A percentile compares a stretch with the other conserved stretches of the same genome.
These are phyloP conservation scores for Trypethelium eluteriae DNA, from an alignment of 495 filamentous ascomycete genomes.

Conservation along the genomic window DNA sequence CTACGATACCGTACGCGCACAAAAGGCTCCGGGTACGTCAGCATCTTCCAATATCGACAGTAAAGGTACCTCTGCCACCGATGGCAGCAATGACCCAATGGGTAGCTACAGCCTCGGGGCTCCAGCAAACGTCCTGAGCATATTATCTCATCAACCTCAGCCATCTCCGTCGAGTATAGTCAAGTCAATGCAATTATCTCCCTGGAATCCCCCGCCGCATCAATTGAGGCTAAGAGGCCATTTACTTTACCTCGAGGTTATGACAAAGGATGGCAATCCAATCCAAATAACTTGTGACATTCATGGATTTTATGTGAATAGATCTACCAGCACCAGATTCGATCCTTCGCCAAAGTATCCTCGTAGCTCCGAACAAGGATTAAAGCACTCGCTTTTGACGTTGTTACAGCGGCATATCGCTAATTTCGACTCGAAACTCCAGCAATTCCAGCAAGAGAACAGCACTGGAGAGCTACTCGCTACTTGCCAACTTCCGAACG, in stretches of 20 bases:
- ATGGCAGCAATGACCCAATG: slow-evolving; percentile 1
- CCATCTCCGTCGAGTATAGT: slow-evolving; percentile 73
- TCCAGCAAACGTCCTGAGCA: slow-evolving; percentile 55
- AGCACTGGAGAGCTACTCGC: slow-evolving; percentile 77
- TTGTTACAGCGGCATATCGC: slow-evolving; percentile 72
- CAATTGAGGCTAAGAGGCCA: slow-evolving; percentile 85
- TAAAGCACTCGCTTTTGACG: slow-evolving; percentile 78
- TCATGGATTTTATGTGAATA: slow-evolving; percentile 94
- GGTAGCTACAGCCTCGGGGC: slow-evolving; percentile 62
- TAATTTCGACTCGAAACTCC: slow-evolving; percentile 68
- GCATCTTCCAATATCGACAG: not conserved
- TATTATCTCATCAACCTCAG: slow-evolving; percentile 54
- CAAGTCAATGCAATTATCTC: slow-evolving; percentile 77
- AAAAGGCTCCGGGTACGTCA: too few species aligned
- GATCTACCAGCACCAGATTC: slow-evolving; percentile 81
- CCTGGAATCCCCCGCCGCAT: slow-evolving; percentile 95
- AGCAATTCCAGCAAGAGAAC: slow-evolving; percentile 68
- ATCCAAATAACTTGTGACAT: slow-evolving; percentile 88
- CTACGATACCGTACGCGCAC: slow-evolving; percentile 59
- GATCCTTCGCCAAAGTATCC: slow-evolving; percentile 65
- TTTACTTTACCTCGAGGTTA: slow-evolving; percentile 79
- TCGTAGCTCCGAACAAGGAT: slow-evolving; percentile 56
- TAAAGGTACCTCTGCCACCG: not conserved
- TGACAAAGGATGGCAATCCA: slow-evolving; percentile 86
- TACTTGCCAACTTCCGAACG: slow-evolving; percentile 90